These are phyloP conservation scores for Boletales sp. DNA, from an alignment of 768 basidiomycete species.

Conservation along the genomic window DNA sequence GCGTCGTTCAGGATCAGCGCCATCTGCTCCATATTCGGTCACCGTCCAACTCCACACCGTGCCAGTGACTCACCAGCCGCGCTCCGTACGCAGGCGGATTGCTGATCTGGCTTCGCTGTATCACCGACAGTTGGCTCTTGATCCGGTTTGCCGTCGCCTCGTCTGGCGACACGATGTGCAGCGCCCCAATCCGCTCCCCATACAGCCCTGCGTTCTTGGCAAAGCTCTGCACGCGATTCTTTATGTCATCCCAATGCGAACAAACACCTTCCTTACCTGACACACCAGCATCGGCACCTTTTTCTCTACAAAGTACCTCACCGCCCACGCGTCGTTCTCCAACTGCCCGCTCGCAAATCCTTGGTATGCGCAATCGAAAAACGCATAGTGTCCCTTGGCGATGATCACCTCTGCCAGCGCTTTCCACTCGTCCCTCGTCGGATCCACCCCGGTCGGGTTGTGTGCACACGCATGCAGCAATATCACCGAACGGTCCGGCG, in stretches of 20 bases:
- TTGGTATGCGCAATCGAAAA: conserved; percentile 97
- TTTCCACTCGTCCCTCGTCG: conserved; percentile 84
- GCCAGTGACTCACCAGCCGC: conserved; percentile 65
- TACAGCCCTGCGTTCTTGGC: conserved; percentile 97
- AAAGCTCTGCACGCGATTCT: conserved; percentile 69
- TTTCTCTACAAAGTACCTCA: conserved; percentile 78
- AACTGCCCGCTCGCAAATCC: conserved; percentile 94
- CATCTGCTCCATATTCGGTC: conserved; percentile 47
- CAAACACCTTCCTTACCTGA: conserved; percentile 50
- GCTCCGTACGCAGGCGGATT: conserved; percentile 93
- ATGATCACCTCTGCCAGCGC: conserved; percentile 69
- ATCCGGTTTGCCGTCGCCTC: conserved; percentile 68
- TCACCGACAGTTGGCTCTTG: conserved; percentile 85
- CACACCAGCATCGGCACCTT: conserved; percentile 80
- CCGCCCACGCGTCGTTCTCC: conserved; percentile 88
- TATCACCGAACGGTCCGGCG: conserved; percentile 78
- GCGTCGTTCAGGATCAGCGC: conserved; percentile 76
- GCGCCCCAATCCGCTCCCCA: conserved; percentile 90
- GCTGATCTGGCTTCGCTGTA: conserved; percentile 93
- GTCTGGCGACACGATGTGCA: conserved; percentile 71
- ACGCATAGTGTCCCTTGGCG: conserved; percentile 75
- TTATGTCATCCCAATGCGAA: conserved; percentile 7
- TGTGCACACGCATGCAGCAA: conserved; percentile 94
- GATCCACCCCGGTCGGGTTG: conserved; percentile 96
- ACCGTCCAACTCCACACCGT: background rate